phyloP scores from a whole-genome alignment of 208 protist genomes.

The Wallacemonas sp. region DNA sequence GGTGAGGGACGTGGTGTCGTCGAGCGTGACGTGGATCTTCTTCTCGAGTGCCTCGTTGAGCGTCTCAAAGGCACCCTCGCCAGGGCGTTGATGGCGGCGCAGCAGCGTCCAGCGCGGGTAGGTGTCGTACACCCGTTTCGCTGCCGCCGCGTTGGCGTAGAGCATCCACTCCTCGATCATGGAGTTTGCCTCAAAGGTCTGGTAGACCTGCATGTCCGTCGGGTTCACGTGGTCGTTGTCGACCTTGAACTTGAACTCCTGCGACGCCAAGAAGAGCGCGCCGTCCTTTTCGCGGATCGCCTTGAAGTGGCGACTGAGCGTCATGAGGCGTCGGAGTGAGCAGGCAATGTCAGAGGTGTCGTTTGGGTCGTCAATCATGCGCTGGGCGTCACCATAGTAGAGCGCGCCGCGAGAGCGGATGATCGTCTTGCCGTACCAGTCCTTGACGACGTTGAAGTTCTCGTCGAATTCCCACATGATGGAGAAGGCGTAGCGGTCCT shows the following conservation, averaged over 20 bases:
- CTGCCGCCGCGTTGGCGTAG: slow-evolving; percentile 94
- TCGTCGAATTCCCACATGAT: slow-evolving; percentile 94
- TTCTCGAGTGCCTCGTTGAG: slow-evolving; percentile 80
- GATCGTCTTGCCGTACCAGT: slow-evolving; percentile 93
- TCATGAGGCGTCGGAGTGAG: slow-evolving; percentile 78
- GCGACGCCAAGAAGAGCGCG: slow-evolving; percentile 86
- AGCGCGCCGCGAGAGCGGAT: slow-evolving; percentile 92
- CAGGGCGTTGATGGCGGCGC: slow-evolving; percentile 89
- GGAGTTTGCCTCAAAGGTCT: slow-evolving; percentile 92
- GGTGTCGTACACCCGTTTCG: slow-evolving; percentile 66
- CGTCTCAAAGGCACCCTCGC: slow-evolving; percentile 78
- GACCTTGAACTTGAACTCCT: slow-evolving; percentile 92
- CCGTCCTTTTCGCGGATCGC: slow-evolving; percentile 73
- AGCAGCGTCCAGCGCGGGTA: slow-evolving; percentile 90
- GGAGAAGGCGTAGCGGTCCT: slow-evolving; percentile 94
- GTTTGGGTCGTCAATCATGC: slow-evolving; percentile 87
- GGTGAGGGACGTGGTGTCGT: slow-evolving; percentile 80
- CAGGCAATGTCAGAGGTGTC: slow-evolving; percentile 67
- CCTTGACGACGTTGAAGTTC: slow-evolving; percentile 79
- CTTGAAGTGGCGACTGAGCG: slow-evolving; percentile 86
- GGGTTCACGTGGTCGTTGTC: slow-evolving; percentile 88
- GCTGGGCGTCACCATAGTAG: slow-evolving; percentile 95
- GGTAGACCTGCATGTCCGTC: slow-evolving; percentile 90
- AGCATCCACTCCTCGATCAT: slow-evolving; percentile 98
- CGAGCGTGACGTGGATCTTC: slow-evolving; percentile 61